Conservation (phyloP, 169 alveolate species). For the Cryptosporidium parvum region DNA sequence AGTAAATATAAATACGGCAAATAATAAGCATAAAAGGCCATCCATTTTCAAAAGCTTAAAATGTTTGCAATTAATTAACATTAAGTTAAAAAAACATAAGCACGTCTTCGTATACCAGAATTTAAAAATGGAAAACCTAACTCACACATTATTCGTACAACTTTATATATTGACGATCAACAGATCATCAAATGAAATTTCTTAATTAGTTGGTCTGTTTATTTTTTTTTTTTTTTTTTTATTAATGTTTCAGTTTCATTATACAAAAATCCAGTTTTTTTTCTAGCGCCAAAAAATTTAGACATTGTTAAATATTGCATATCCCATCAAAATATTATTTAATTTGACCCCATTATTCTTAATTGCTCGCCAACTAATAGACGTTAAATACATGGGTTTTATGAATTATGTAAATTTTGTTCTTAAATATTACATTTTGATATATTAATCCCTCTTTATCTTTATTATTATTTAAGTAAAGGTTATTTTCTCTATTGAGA, state of each 20-base stretch:
- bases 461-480: no score
- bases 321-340: neutral
- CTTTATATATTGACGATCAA: neutral
- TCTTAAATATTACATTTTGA: no score
- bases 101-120: neutral
- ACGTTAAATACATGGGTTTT: neutral
- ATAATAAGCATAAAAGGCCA: neutral
- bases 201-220: neutral
- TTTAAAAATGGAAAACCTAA: neutral
- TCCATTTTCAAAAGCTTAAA: neutral
- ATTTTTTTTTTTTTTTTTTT: neutral
- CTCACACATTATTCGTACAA: neutral
- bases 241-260: neutral
- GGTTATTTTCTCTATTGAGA: neutral
- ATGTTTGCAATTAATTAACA: neutral
- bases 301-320: neutral
- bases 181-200: neutral
- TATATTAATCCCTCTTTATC: neutral
- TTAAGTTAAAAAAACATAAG: neutral
- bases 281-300: conserved; percentile 6
- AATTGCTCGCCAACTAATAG: neutral
- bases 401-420: no score
- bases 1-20: neutral
- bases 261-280: neutral
- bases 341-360: neutral